phyloP scores from a whole-genome alignment of 176 grass and related monocot species.

The Poa annua region DNA sequence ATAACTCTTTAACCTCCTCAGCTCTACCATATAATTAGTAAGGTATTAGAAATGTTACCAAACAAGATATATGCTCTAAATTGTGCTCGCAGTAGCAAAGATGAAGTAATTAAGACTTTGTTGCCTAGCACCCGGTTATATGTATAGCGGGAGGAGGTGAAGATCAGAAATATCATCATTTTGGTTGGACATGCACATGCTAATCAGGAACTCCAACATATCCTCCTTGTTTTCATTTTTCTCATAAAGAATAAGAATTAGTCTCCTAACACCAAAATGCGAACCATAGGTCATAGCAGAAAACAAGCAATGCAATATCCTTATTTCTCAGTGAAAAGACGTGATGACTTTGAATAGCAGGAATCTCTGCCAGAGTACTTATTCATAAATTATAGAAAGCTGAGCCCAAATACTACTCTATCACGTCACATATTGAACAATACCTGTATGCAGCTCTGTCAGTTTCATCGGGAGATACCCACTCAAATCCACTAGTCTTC shows the following conservation, averaged over 20 bases:
- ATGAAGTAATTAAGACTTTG: neutral
- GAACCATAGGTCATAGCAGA: neutral
- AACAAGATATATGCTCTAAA: slow-evolving; percentile 9
- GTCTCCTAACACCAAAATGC: neutral
- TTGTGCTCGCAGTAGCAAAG: neutral
- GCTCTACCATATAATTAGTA: slow-evolving; percentile 58
- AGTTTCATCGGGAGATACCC: slow-evolving; percentile 94
- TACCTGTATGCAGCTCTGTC: slow-evolving; percentile 86
- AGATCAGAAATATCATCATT: neutral
- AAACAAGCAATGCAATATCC: slow-evolving; percentile 42
- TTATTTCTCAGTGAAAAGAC: slow-evolving; percentile 2
- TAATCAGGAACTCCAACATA: slow-evolving; percentile 7
- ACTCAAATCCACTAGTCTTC: slow-evolving; percentile 67
- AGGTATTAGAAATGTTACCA: slow-evolving; percentile 28
- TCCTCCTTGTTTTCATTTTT: neutral
- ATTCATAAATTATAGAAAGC: slow-evolving; percentile 5
- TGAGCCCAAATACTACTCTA: neutral
- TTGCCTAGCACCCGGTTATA: neutral
- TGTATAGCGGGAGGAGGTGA: slow-evolving; percentile 2
- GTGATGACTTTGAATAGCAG: slow-evolving; percentile 10
- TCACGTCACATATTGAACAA: slow-evolving; percentile 12
- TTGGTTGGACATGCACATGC: neutral
- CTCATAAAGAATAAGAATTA: neutral
- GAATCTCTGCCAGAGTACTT: slow-evolving; percentile 1
- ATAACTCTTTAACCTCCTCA: slow-evolving; percentile 63